phyloP scores from a whole-genome alignment of 2,329 filamentous ascomycete species.

The Triangularia setosa region DNA sequence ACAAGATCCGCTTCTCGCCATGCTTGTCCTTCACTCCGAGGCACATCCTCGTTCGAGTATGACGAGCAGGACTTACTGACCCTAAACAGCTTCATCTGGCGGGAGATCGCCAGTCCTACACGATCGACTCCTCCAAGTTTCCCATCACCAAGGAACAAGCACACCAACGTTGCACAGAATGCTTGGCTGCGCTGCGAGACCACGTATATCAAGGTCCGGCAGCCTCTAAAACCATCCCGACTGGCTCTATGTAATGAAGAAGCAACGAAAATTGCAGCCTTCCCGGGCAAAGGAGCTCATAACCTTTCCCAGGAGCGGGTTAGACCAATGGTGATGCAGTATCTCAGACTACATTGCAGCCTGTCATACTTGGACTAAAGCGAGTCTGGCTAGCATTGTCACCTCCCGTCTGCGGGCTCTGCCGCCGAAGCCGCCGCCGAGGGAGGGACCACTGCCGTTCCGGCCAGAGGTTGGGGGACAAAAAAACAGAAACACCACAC shows the following conservation, averaged over 20 bases:
- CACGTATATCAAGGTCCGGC: constrained; percentile 1
- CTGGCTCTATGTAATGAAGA: background rate
- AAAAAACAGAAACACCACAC: background rate
- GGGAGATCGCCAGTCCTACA: background rate
- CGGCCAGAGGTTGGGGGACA: background rate
- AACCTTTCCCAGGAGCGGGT: background rate
- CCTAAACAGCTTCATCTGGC: background rate
- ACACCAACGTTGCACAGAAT: background rate
- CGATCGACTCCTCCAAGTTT: background rate
- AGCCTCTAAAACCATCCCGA: background rate
- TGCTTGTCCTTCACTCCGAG: background rate
- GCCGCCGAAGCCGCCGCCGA: constrained; percentile 1
- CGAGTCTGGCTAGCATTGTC: background rate
- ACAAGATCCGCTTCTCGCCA: background rate
- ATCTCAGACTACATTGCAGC: constrained; percentile 4
- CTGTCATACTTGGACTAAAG: constrained; percentile 1
- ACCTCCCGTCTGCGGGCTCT: background rate
- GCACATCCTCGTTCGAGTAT: background rate
- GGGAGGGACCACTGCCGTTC: background rate
- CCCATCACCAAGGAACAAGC: background rate
- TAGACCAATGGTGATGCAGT: background rate
- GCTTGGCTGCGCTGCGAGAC: background rate
- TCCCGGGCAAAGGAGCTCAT: background rate
- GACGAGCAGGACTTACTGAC: background rate
- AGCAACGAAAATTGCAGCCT: background rate